Evolutionary conservation across 169 alveolate species (phyloP).

Genomic region (Plasmodium chabaudi): DNA sequence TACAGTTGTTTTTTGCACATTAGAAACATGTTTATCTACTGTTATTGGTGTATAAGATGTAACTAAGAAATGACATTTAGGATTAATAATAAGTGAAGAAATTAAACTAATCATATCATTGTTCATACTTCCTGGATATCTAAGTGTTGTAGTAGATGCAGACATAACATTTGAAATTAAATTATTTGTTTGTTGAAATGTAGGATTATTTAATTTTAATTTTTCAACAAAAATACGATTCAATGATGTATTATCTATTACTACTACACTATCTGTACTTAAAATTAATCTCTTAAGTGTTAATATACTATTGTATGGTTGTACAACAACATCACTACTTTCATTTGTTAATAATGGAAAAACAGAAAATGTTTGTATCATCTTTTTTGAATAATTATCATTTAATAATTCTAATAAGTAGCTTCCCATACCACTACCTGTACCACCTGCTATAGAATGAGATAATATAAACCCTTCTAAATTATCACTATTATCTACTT

Average conservation of each 20-base stretch:
- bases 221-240: slow-evolving; percentile 97
- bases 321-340: slow-evolving; percentile 98
- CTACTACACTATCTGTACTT: slow-evolving; percentile 98
- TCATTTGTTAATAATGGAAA: slow-evolving; percentile 94
- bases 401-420: slow-evolving; percentile 95
- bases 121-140: slow-evolving; percentile 99
- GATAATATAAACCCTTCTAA: slow-evolving; percentile 98
- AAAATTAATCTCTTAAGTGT: slow-evolving; percentile 92
- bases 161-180: slow-evolving; percentile 87
- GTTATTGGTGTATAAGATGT: slow-evolving; percentile 98
- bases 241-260: slow-evolving; percentile 98
- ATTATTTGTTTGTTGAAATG: slow-evolving; percentile 67
- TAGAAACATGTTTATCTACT: slow-evolving; percentile 75
- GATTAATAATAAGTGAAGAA: slow-evolving; percentile 98
- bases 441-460: slow-evolving; percentile 99
- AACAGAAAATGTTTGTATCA: slow-evolving; percentile 91
- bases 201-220: slow-evolving; percentile 86
- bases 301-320: slow-evolving; percentile 98
- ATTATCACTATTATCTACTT: slow-evolving; percentile 98
- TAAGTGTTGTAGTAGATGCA: slow-evolving; percentile 85
- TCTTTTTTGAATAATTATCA: slow-evolving; percentile 96
- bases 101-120: slow-evolving; percentile 96
- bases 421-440: slow-evolving; percentile 99
- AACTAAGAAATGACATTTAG: slow-evolving; percentile 98
- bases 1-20: slow-evolving; percentile 96